Percentiles rank a stretch among this genome's conserved stretches.
phyloP scores from a whole-genome alignment of 371 early-diverging fungal genomes.

The Dinochytrium kinnereticum region DNA sequence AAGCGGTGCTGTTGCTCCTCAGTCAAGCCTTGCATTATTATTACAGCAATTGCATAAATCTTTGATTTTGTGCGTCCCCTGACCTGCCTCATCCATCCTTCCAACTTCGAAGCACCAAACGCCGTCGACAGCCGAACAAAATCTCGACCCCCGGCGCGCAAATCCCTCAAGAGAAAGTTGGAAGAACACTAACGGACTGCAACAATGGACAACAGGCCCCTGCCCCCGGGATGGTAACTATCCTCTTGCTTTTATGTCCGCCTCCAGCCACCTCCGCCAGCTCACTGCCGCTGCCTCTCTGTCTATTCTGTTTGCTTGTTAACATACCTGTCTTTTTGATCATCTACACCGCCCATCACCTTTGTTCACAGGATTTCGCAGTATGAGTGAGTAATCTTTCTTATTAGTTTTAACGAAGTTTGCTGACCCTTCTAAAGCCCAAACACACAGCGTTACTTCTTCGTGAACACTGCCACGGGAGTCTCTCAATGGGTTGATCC shows the following conservation, averaged over 20 bases:
- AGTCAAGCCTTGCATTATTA: background rate
- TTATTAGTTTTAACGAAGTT: background rate
- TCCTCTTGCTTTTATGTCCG: background rate
- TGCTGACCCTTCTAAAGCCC: background rate
- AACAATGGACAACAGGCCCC: conserved; percentile 1
- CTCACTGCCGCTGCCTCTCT: no score
- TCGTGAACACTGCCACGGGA: conserved; percentile 22
- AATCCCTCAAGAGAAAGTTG: no score
- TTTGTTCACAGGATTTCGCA: background rate
- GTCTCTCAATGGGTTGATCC: conserved; percentile 19
- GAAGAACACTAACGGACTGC: background rate
- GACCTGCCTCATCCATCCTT: no score
- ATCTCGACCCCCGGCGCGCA: no score
- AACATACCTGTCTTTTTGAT: no score
- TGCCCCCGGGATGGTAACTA: conserved; percentile 9
- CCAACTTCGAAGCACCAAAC: no score
- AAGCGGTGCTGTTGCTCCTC: conserved; percentile 28
- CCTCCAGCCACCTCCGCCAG: background rate
- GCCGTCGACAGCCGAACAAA: no score
- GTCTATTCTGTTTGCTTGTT: no score
- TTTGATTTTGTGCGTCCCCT: background rate
- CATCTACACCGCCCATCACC: no score
- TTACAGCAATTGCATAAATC: background rate
- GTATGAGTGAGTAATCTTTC: background rate
- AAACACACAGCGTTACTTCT: conserved; percentile 17